Conservation (phyloP, 2,329 filamentous ascomycete species). For the Sporothrix globosa region DNA sequence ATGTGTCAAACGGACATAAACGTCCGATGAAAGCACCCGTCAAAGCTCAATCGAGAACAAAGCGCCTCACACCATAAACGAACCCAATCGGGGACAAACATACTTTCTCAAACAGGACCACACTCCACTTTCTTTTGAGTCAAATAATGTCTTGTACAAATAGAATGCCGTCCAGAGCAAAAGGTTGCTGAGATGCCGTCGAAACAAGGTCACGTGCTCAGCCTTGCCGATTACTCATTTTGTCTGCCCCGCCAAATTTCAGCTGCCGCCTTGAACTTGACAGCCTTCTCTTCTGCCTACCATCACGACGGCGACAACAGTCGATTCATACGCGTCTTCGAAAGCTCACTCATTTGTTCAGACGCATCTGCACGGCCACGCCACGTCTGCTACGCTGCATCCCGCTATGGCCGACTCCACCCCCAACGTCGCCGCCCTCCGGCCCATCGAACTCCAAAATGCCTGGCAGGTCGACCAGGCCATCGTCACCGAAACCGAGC, state of each 20-base stretch:
- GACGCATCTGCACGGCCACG: not conserved
- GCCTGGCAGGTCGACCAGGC: constrained; percentile 99
- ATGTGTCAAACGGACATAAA: too few species aligned
- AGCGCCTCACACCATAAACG: too few species aligned
- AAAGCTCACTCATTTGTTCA: not conserved
- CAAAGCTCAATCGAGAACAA: too few species aligned
- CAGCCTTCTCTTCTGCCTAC: not conserved
- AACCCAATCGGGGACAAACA: too few species aligned
- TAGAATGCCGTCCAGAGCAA: too few species aligned
- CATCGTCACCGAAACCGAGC: constrained; percentile 85
- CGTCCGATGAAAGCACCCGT: too few species aligned
- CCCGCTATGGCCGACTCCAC: not conserved
- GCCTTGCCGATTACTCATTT: not conserved
- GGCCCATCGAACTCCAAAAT: constrained; percentile 60
- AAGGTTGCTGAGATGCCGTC: not conserved
- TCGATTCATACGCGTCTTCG: not conserved
- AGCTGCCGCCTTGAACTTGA: not conserved
- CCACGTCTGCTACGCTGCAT: too few species aligned
- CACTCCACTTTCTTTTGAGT: too few species aligned
- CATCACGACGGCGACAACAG: not conserved
- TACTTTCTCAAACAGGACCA: too few species aligned
- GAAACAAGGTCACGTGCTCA: not conserved
- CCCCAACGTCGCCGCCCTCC: constrained; percentile 11
- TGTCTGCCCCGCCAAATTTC: not conserved
- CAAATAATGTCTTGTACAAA: too few species aligned